phyloP scores from a whole-genome alignment of 805 yeast genomes.

The Spathaspora girioi region DNA sequence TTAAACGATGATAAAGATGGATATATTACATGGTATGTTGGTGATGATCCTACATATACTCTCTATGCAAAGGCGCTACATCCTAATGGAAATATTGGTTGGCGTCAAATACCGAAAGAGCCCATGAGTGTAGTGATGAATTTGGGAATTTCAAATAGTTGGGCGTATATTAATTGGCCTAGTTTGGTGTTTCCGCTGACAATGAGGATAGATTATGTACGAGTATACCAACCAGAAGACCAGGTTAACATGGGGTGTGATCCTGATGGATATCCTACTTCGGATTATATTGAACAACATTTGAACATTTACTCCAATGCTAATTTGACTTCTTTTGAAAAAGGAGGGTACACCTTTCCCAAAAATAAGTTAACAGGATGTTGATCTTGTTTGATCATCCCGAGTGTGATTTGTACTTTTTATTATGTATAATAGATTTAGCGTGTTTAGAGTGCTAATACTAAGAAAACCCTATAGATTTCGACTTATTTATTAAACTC shows the following conservation, averaged over 20 bases:
- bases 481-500: neutral
- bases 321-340: slow-evolving; percentile 69
- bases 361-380: slow-evolving; percentile 25
- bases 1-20: slow-evolving; percentile 65
- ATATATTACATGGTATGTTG: slow-evolving; percentile 80
- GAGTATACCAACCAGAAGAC: slow-evolving; percentile 77
- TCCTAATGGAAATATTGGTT: slow-evolving; percentile 83
- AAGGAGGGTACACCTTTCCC: slow-evolving; percentile 57
- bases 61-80: slow-evolving; percentile 67
- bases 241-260: slow-evolving; percentile 67
- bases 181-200: slow-evolving; percentile 69
- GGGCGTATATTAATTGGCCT: slow-evolving; percentile 92
- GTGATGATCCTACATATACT: slow-evolving; percentile 67
- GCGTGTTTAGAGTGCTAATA: neutral
- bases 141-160: slow-evolving; percentile 80
- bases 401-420: neutral
- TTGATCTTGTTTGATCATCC: neutral
- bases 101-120: slow-evolving; percentile 77
- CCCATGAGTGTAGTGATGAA: slow-evolving; percentile 87
- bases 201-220: slow-evolving; percentile 75
- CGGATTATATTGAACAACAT: slow-evolving; percentile 71
- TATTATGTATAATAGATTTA: neutral
- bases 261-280: slow-evolving; percentile 77
- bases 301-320: slow-evolving; percentile 58
- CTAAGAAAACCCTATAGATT: neutral